Conservation (phyloP, 2,329 filamentous ascomycete genomes). For the Ambrosiella xylebori region DNA sequence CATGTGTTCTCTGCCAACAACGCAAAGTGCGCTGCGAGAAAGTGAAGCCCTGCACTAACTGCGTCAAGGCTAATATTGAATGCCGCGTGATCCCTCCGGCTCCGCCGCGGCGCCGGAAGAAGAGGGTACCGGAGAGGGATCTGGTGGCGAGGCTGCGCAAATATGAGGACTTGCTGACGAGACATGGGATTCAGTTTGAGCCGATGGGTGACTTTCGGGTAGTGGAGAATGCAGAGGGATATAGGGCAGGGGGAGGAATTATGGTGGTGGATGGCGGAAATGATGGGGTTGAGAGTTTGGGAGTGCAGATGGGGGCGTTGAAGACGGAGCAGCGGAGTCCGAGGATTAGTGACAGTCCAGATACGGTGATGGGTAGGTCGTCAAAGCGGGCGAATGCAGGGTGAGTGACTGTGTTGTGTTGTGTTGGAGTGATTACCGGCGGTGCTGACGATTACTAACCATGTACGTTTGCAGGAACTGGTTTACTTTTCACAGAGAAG, state of each 20-base stretch:
- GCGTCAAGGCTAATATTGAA: constrained; percentile 42
- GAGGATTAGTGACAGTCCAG: constrained; percentile 15
- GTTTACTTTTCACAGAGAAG: constrained; percentile 37
- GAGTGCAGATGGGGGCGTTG: neutral
- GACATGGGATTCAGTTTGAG: constrained; percentile 53
- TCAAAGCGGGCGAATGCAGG: neutral
- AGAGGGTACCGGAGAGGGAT: constrained; percentile 51
- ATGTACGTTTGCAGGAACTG: constrained; percentile 21
- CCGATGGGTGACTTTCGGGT: constrained; percentile 31
- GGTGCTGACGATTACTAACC: neutral
- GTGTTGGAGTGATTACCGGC: neutral
- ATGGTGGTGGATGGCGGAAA: neutral
- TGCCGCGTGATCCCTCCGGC: constrained; percentile 42
- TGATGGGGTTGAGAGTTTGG: neutral
- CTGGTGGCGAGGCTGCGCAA: constrained; percentile 50
- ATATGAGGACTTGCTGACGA: constrained; percentile 48
- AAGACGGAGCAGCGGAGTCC: neutral
- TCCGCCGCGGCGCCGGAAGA: constrained; percentile 40
- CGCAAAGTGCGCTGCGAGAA: constrained; percentile 62
- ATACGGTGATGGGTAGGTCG: constrained; percentile 6
- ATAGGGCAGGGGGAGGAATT: neutral
- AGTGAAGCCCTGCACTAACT: constrained; percentile 50
- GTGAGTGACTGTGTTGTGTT: neutral
- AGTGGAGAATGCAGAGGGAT: neutral
- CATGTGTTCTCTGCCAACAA: constrained; percentile 58